Conservation (phyloP, 108 stramenopile genomes). For the Nitzschia palea region DNA sequence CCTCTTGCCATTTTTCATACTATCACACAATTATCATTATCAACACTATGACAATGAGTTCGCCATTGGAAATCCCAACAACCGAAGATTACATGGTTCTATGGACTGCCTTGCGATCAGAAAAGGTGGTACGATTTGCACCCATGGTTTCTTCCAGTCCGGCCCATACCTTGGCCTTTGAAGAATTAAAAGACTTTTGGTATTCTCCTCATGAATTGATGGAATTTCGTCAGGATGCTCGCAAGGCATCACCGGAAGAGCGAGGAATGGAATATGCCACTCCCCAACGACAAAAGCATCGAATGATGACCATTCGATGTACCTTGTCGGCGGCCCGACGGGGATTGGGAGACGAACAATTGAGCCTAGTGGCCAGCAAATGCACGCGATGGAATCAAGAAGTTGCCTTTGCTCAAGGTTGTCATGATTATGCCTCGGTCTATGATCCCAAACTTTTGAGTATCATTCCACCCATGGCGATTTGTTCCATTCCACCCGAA, state of each 20-base stretch:
- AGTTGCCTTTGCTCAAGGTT: slow-evolving; percentile 24
- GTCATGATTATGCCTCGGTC: slow-evolving; percentile 10
- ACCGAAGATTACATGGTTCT: too few relatives aligned
- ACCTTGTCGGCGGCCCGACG: slow-evolving; percentile 3
- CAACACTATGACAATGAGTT: too few relatives aligned
- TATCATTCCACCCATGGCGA: background rate
- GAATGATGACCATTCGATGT: slow-evolving; percentile 22
- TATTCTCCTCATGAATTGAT: slow-evolving; percentile 6
- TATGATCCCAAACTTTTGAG: slow-evolving; percentile 1
- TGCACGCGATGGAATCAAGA: slow-evolving; percentile 24
- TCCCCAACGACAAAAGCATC: slow-evolving; percentile 8
- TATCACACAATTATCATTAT: too few relatives aligned
- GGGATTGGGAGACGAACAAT: slow-evolving; percentile 1
- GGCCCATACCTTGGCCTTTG: background rate
- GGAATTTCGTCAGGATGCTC: slow-evolving; percentile 1
- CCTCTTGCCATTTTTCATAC: too few relatives aligned
- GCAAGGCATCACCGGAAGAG: background rate
- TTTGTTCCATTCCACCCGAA: background rate
- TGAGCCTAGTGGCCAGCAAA: background rate
- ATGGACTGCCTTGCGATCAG: too few relatives aligned
- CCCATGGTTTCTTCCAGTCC: background rate
- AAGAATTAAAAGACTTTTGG: slow-evolving; percentile 15
- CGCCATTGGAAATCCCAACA: too few relatives aligned
- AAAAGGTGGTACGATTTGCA: slow-evolving; percentile 10
- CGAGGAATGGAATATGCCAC: slow-evolving; percentile 13